A percentile compares a stretch with the other conserved stretches of the same genome.
phyloP scores from a whole-genome alignment of 2,329 filamentous ascomycete genomes.

The Periconia sp. region DNA sequence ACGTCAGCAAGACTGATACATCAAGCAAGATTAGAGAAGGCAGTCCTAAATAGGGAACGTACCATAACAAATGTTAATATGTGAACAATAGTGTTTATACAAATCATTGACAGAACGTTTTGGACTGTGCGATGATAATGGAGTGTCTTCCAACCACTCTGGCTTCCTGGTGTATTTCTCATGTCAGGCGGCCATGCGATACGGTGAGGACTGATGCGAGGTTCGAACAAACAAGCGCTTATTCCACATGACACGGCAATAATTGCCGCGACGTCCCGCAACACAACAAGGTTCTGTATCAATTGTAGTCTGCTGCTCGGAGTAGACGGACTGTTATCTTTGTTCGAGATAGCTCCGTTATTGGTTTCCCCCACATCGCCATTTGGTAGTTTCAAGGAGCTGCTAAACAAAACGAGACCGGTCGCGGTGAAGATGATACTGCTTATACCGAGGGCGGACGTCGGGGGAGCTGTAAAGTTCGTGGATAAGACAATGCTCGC shows the following conservation, averaged over 20 bases:
- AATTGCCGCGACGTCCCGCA: slow-evolving; percentile 33
- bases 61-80: slow-evolving; percentile 33
- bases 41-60: slow-evolving; percentile 13
- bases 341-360: slow-evolving; percentile 38
- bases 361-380: slow-evolving; percentile 26
- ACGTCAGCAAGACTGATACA: background rate
- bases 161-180: slow-evolving; percentile 12
- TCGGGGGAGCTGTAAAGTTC: slow-evolving; percentile 35
- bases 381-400: slow-evolving; percentile 27
- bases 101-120: slow-evolving; percentile 29
- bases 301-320: slow-evolving; percentile 24
- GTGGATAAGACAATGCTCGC: slow-evolving; percentile 40
- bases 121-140: slow-evolving; percentile 29
- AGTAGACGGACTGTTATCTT: slow-evolving; percentile 31
- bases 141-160: slow-evolving; percentile 28
- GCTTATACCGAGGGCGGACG: slow-evolving; percentile 45
- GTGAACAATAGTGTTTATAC: slow-evolving; percentile 27
- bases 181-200: slow-evolving; percentile 33
- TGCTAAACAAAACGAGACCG: slow-evolving; percentile 46
- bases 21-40: too few species aligned
- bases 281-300: slow-evolving; percentile 24
- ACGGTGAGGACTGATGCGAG: slow-evolving; percentile 21
- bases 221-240: slow-evolving; percentile 32
- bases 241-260: slow-evolving; percentile 29
- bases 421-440: slow-evolving; percentile 44